Evolutionary conservation across 139 green algal species (phyloP), one percentile per base, ranked within the genome.

Genomic region (Tetraselmis chui): DNA sequence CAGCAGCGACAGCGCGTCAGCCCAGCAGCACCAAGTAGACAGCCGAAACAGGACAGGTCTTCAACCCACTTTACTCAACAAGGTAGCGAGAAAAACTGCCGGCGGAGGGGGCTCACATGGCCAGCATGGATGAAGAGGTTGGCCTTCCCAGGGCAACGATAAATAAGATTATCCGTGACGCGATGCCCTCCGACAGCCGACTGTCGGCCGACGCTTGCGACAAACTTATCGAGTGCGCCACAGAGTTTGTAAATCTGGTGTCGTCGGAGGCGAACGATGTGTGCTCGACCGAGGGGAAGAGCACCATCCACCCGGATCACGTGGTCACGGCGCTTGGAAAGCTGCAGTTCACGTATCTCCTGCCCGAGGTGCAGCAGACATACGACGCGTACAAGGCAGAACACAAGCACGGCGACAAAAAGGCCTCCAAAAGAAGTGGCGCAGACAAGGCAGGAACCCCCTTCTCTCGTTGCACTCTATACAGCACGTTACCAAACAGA

Each of bases 261-360:
- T 28, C 82, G 0, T 83, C 77, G 1, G 85, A 93, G 74, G 86
- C 91, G 25, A 94, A 94, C 75, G 85, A 89, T 23, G 80, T 93
- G 29, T 89, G 90, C 78, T 86, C 79, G 75, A 59, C 45, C 0
- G 88, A 94, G 27, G 85, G 89, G 74, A 88, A 89, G 76, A 79
- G 79, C 23, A 93, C 90, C 28, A 94, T 94, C 77, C 83, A 82
- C 29, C 91, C 91, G 0, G 91, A 92, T 76, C 87, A 93, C 78
- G 86, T 94, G 1, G n/a, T 94, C 5, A 74, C 79, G 0, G 89
- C 91, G n/a, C 78, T 94, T 24, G 82, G 84, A 28, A 80, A 92
- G 59, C 80, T 94, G 76, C 90, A 89, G 30, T 94, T 94, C 84
- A 78, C 80, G 28, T 59, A 81, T 1, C 92, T 87, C 31, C 31